Conservation (phyloP, 148 eudicot genomes). For the Euryodendron excelsum region DNA sequence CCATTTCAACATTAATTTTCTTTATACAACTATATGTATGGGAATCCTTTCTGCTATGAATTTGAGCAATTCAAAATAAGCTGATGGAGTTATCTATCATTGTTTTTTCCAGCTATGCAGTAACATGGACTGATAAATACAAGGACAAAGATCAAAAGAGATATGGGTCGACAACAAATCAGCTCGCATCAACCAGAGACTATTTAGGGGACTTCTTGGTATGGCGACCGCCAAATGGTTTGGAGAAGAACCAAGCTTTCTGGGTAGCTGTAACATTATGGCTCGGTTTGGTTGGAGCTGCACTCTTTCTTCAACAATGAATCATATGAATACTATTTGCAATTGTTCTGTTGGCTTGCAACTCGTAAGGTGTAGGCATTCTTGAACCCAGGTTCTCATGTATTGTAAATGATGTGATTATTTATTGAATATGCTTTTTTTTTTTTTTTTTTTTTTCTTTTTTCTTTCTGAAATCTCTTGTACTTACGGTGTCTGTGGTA, state of each 20-base stretch:
- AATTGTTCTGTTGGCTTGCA: neutral
- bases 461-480: too few species aligned
- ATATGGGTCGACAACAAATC: slow-evolving; percentile 52
- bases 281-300: slow-evolving; percentile 80
- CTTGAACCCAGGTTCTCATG: neutral
- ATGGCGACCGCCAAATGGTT: slow-evolving; percentile 69
- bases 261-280: slow-evolving; percentile 78
- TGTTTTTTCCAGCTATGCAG: slow-evolving; percentile 62
- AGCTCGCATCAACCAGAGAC: slow-evolving; percentile 61
- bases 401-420: neutral
- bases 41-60: neutral
- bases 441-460: too few species aligned
- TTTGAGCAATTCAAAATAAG: neutral
- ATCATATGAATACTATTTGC: neutral
- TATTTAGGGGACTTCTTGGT: slow-evolving; percentile 69
- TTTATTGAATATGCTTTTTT: too few species aligned
- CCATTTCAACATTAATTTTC: neutral
- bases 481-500: too few species aligned
- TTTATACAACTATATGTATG: neutral
- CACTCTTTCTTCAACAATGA: slow-evolving; percentile 64
- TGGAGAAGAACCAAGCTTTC: slow-evolving; percentile 69
- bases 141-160: slow-evolving; percentile 56
- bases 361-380: neutral
- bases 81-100: slow-evolving; percentile 1
- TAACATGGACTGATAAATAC: slow-evolving; percentile 83